Conservation (phyloP, 768 basidiomycete species). For the Artomyces pyxidatus region DNA sequence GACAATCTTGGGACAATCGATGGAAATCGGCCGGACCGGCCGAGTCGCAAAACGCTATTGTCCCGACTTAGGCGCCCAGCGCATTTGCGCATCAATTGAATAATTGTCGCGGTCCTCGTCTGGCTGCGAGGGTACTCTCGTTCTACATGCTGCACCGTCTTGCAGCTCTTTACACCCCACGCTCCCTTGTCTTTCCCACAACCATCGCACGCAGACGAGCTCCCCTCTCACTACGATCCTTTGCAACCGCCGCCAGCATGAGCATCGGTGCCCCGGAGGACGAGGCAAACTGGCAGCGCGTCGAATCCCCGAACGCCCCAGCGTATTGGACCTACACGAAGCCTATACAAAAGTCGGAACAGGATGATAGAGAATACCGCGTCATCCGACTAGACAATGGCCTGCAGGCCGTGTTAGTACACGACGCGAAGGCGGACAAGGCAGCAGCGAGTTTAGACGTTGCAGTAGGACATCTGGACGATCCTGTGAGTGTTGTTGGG, state of each 20-base stretch:
- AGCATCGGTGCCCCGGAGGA: slow-evolving; percentile 7
- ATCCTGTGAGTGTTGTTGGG: slow-evolving; percentile 65
- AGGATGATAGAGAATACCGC: slow-evolving; percentile 76
- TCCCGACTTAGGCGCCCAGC: too few relatives aligned
- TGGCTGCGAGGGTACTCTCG: background rate
- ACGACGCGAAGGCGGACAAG: slow-evolving; percentile 84
- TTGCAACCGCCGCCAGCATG: background rate
- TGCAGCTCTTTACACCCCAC: slow-evolving; percentile 1
- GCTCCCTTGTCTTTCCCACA: background rate
- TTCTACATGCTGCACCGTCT: background rate
- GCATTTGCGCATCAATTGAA: background rate
- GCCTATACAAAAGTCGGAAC: slow-evolving; percentile 59
- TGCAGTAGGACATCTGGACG: slow-evolving; percentile 86
- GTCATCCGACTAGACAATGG: slow-evolving; percentile 84
- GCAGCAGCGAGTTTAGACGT: slow-evolving; percentile 93
- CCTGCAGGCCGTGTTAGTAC: slow-evolving; percentile 76
- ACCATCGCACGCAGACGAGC: background rate
- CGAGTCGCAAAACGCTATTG: too few relatives aligned
- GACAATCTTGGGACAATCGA: too few relatives aligned
- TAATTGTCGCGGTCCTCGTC: too few relatives aligned
- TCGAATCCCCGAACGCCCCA: background rate
- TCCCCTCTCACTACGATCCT: background rate
- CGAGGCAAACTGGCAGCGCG: slow-evolving; percentile 9
- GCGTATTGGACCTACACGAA: slow-evolving; percentile 46
- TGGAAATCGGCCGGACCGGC: too few relatives aligned